Evolutionary conservation across 495 filamentous ascomycete genomes (phyloP), one percentile per base, ranked within the genome.

Genomic region (Neurospora sp.): DNA sequence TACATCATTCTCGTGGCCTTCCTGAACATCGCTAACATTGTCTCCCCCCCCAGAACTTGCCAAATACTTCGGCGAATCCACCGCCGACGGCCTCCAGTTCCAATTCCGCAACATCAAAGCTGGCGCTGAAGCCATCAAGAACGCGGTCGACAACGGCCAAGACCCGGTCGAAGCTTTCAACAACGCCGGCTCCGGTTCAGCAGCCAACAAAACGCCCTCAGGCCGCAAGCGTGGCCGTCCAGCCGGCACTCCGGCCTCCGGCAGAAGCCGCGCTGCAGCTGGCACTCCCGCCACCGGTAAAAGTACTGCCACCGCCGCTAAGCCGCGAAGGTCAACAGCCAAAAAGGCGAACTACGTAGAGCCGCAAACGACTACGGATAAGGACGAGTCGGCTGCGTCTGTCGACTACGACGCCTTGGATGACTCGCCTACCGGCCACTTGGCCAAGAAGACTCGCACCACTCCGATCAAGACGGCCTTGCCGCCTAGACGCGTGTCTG

Each of bases 81-180:
- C 85, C 1, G 66, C 79, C 0, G 76, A 75, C 8, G 85, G 85
- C 4, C 75, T 89, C 1, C 77, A 83, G 20, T 87, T 85, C 78
- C 84, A 84, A 38, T 86, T 87, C 72, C 81, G 86, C 0, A 74
- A 75, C 8, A 79, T 86, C 76, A 88, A 85, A 74, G 42, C 77
- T 77, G 20, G 76, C 81, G 83, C 81, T 62, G 77, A 81, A 1
- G 75, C 72, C 0, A 82, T 88, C 70, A 76, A 77, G 39, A 71
- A 75, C 5, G 84, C 85, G 0, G 79, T 81, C 5, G 75, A 77
- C 11, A 72, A 74, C 0, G 79, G 78, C 27, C 23, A 77, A 16
- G 78, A 81, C 69, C 80, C 83, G 0, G 75, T 79, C 14, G 71
- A 69, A 2, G 73, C 75, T 18, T 79, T 80, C 42, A 70, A 39